Conservation (phyloP, 306 rosid species). For the Acacia confusa region DNA sequence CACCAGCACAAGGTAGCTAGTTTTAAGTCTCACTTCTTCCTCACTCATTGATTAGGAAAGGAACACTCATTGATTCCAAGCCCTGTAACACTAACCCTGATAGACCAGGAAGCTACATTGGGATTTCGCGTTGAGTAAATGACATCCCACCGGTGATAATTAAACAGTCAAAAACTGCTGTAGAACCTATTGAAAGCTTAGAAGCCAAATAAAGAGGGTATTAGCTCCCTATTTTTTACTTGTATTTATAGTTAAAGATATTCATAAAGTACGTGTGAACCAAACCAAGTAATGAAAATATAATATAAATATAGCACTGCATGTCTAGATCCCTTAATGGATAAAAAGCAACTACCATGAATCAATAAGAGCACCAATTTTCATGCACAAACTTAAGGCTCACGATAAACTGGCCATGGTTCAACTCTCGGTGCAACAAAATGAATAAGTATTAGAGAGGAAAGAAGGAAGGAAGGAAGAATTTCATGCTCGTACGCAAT, state of each 20-base stretch:
- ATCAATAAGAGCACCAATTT: neutral
- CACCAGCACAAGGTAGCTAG: neutral
- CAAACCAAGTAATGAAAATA: neutral
- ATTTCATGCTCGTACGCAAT: neutral
- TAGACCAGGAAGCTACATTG: too few relatives aligned
- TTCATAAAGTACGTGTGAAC: neutral
- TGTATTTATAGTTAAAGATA: neutral
- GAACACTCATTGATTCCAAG: neutral
- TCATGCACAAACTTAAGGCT: neutral
- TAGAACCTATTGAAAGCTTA: neutral
- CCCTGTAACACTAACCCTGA: neutral
- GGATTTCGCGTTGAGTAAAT: too few relatives aligned
- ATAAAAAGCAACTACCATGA: neutral
- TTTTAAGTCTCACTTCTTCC: neutral
- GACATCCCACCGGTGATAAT: neutral
- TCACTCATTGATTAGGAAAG: neutral
- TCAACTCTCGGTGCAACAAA: neutral
- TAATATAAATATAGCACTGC: neutral
- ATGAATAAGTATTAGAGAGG: neutral
- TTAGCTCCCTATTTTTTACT: too few relatives aligned
- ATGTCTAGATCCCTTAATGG: neutral
- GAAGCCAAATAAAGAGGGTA: neutral
- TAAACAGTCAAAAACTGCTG: neutral
- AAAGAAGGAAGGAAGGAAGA: neutral
- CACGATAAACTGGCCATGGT: neutral